Percentiles rank a stretch among this genome's conserved stretches.
Conservation (phyloP, 1,284 basidiomycete genomes). For the Microbotryum intermedium region DNA sequence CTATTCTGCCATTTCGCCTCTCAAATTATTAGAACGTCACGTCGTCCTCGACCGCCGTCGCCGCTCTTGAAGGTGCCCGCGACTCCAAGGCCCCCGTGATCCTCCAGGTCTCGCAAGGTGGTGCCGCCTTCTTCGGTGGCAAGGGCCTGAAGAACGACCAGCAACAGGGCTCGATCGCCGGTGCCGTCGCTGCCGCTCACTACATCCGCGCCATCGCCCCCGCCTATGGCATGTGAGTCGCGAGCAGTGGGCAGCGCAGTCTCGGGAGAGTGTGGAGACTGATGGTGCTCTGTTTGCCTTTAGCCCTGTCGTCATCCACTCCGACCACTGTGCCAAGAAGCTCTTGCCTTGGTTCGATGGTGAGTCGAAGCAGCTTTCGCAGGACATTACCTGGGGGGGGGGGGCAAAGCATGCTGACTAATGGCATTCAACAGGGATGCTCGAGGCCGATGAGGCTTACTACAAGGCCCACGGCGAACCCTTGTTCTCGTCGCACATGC, state of each 20-base stretch:
- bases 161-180: conserved; percentile 91
- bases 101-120: conserved; percentile 94
- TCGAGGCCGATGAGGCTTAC: conserved; percentile 89
- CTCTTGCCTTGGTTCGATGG: conserved; percentile 98
- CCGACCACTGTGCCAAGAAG: conserved; percentile 98
- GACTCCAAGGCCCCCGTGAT: conserved; percentile 97
- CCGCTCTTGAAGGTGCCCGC: conserved; percentile 76
- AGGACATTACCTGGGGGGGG: neutral
- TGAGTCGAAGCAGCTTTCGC: neutral
- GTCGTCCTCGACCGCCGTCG: conserved; percentile 78
- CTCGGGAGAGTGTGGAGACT: neutral
- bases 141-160: conserved; percentile 93
- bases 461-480: conserved; percentile 82
- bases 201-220: conserved; percentile 85
- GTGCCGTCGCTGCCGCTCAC: conserved; percentile 85
- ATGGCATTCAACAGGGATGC: conserved; percentile 56
- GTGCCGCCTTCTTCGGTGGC: conserved; percentile 91
- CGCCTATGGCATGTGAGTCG: conserved; percentile 74
- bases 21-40: conserved; percentile 32
- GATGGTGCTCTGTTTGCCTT: neutral
- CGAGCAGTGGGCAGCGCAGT: neutral
- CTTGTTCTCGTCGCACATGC: conserved; percentile 98
- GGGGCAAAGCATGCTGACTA: neutral
- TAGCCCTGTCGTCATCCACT: conserved; percentile 94
- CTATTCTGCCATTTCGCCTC: neutral